Evolutionary conservation across 192 early-diverging fungal species (phyloP), one percentile per base, ranked within the genome.

Genomic region (Gamsiella multidivaricata): DNA sequence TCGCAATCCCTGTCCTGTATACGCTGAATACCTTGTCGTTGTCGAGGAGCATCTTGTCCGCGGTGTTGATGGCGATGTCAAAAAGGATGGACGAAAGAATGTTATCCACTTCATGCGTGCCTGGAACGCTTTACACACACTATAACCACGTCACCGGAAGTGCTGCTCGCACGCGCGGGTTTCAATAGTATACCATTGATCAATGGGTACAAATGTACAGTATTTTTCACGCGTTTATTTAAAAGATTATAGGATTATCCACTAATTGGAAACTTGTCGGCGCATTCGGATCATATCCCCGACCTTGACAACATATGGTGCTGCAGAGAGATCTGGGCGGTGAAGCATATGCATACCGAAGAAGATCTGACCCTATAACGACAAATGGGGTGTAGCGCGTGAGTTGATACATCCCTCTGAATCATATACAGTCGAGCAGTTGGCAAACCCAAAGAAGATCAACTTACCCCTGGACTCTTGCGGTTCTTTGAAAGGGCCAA

Each of bases 321-420:
- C 63, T 0, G 67, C 41, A 26, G 83, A 85, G 33, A 78, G 54
- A 15, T 81, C 74, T n/a, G 80, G 74, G 12, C 80, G 53, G 61
- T 83, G 82, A 47, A 82, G 63, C 84, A 85, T 82, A 28, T 85
- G 84, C 75, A 82, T 79, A 4, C 84, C 84, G 49, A 85, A 85
- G 43, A 79, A 73, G 20, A 85, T 75, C 61, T 82, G 83, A 15
- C 84, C 83, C 83, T 81, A 43, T 26, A 17, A 46, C 23, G 23
- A 53, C n/a, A n/a, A n/a, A n/a, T n/a, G n/a, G n/a, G n/a, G n/a
- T n/a, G n/a, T n/a, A n/a, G n/a, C 20, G 12, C 6, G 5, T 10
- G 25, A 56, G 43, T 12, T 25, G 26, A 15, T 17, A n/a, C 34
- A 54, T n/a, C n/a, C n/a, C n/a, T n/a, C n/a, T n/a, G n/a, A n/a